Conservation (phyloP, 768 basidiomycete genomes). For the Chalciporus pseudorubinellus region DNA sequence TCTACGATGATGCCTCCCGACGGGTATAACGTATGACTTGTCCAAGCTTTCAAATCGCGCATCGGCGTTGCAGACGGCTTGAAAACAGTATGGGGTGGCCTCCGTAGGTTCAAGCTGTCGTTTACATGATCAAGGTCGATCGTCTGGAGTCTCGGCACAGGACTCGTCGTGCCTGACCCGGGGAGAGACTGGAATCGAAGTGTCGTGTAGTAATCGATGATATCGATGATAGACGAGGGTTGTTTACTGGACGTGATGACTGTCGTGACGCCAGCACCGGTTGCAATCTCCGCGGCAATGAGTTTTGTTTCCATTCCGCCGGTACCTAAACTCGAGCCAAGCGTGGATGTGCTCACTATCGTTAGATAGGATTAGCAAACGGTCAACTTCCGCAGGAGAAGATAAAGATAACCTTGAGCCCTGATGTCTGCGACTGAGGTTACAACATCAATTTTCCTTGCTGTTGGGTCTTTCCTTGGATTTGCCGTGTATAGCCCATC, state of each 20-base stretch:
- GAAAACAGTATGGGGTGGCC: constrained; percentile 90
- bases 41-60: constrained; percentile 92
- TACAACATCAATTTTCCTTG: constrained; percentile 79
- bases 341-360: constrained; percentile 85
- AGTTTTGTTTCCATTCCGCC: constrained; percentile 99
- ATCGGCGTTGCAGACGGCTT: constrained; percentile 67
- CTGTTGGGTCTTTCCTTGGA: constrained; percentile 84
- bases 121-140: constrained; percentile 26
- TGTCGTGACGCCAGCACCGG: constrained; percentile 90
- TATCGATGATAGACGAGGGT: constrained; percentile 70
- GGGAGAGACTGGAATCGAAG: constrained; percentile 38
- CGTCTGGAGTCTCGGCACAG: constrained; percentile 21
- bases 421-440: constrained; percentile 80
- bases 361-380: background rate
- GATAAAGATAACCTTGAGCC: constrained; percentile 56
- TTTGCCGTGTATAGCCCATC: constrained; percentile 95
- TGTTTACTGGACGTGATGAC: constrained; percentile 83
- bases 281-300: constrained; percentile 97
- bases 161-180: constrained; percentile 31
- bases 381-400: background rate
- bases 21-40: constrained; percentile 89
- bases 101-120: constrained; percentile 23
- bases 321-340: constrained; percentile 91
- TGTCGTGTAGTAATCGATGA: constrained; percentile 74
- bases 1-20: constrained; percentile 89